These are phyloP conservation scores for Camelina hispida DNA, from an alignment of 345 rosid genomes.

Conservation along the genomic window DNA sequence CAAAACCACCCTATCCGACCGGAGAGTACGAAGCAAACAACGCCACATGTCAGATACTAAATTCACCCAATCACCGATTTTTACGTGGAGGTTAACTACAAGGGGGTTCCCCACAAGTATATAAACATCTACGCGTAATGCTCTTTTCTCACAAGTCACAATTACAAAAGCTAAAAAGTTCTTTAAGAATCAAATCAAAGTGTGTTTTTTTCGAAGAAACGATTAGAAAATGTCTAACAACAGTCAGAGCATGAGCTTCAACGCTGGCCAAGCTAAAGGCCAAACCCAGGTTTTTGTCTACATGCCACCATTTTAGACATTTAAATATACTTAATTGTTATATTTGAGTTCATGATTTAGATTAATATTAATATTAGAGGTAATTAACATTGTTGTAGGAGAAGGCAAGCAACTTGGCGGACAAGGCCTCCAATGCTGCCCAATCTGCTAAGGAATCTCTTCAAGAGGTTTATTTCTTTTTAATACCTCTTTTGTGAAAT, in stretches of 20 bases:
- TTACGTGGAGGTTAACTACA: constrained; percentile 30
- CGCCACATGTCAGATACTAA: constrained; percentile 11
- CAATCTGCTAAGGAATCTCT: constrained; percentile 70
- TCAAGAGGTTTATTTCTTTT: constrained; percentile 52
- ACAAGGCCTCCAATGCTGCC: constrained; percentile 62
- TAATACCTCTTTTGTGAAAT: background rate
- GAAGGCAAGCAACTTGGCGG: constrained; percentile 63
- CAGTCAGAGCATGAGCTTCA: constrained; percentile 54
- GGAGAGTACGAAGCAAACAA: constrained; percentile 11
- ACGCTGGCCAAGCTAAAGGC: constrained; percentile 67
- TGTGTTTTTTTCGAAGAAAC: constrained; percentile 1
- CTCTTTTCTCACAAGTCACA: constrained; percentile 29
- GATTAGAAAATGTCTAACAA: constrained; percentile 48
- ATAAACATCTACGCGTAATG: constrained; percentile 18
- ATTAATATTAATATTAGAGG: background rate
- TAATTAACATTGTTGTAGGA: constrained; percentile 51
- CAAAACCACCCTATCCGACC: constrained; percentile 34
- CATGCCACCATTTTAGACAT: background rate
- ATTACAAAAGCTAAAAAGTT: constrained; percentile 23
- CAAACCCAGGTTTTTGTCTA: constrained; percentile 53
- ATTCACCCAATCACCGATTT: background rate
- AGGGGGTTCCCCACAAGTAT: constrained; percentile 31
- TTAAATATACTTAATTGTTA: background rate
- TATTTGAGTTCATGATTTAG: background rate
- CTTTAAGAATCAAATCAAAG: background rate